Percentiles rank a stretch among this genome's conserved stretches.
Conservation (phyloP, 106 monocot genomes). For the Dioscorea dumetorum region DNA sequence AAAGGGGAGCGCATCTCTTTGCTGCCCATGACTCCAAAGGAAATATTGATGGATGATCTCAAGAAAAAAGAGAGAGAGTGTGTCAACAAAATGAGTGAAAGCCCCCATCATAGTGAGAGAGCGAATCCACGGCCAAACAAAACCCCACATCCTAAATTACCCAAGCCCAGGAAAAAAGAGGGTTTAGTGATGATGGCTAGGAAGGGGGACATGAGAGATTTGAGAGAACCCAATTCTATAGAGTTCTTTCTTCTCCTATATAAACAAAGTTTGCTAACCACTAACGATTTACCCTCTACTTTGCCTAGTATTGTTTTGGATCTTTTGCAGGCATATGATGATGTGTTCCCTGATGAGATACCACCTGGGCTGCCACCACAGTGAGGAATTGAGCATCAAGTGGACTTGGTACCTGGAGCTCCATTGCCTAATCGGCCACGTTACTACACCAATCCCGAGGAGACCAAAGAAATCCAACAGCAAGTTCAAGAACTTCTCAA, state of each 20-base stretch:
- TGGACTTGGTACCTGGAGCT: background rate
- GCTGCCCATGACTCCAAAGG: no score
- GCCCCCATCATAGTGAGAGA: background rate
- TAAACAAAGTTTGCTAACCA: no score
- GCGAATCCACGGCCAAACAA: no score
- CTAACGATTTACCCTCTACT: no score
- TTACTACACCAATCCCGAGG: background rate
- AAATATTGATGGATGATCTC: background rate
- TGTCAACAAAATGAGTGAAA: background rate
- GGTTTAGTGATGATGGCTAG: no score
- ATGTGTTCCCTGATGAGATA: background rate
- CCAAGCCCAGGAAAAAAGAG: no score
- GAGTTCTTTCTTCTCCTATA: no score
- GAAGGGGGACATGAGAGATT: no score
- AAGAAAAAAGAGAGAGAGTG: background rate
- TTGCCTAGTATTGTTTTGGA: background rate
- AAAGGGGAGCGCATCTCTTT: no score
- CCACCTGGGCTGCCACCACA: background rate
- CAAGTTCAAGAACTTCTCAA: no score
- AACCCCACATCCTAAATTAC: no score
- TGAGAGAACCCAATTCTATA: no score
- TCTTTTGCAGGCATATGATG: background rate
- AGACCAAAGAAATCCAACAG: background rate
- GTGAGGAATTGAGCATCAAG: constrained; percentile 3
- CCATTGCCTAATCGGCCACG: background rate